Conservation (phyloP, 2,329 filamentous ascomycete genomes). For the Thielaviopsis punctulata region DNA sequence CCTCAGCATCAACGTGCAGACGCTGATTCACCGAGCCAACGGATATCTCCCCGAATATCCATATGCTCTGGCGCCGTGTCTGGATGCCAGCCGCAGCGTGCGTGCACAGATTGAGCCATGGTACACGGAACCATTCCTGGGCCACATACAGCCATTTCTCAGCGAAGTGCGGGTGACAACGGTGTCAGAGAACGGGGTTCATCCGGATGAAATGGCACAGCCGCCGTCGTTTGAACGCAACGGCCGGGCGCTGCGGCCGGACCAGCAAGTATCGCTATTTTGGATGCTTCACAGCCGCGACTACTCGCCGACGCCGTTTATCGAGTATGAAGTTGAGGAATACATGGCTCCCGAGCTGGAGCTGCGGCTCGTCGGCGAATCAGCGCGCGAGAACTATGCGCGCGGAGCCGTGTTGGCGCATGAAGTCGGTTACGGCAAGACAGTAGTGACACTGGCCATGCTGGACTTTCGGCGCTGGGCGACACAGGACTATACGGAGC, state of each 20-base stretch:
- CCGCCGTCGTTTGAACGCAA: conserved; percentile 13
- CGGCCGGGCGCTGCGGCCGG: conserved; percentile 12
- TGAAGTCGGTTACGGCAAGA: conserved; percentile 29
- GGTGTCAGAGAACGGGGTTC: background rate
- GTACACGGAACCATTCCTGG: conserved; percentile 1
- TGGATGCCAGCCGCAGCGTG: background rate
- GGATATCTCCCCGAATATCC: conserved; percentile 11
- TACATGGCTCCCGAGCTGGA: conserved; percentile 18
- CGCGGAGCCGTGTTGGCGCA: conserved; percentile 26
- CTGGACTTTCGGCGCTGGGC: conserved; percentile 17
- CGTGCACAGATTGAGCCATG: background rate
- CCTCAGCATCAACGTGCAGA: conserved; percentile 11
- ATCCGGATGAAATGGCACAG: background rate
- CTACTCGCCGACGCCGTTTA: conserved; percentile 16
- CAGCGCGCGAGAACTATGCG: conserved; percentile 15
- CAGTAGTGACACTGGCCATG: conserved; percentile 23
- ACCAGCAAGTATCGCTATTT: conserved; percentile 14
- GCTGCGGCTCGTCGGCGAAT: conserved; percentile 20
- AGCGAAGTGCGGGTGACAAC: conserved; percentile 1
- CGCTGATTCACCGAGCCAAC: conserved; percentile 13
- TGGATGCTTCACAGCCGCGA: conserved; percentile 17
- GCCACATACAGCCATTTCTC: background rate
- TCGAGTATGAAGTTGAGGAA: conserved; percentile 24
- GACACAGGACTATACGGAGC: conserved; percentile 13
- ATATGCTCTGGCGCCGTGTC: background rate